phyloP scores from a whole-genome alignment of 164 flowering plant genomes.

The Cinnamomum micranthum region DNA sequence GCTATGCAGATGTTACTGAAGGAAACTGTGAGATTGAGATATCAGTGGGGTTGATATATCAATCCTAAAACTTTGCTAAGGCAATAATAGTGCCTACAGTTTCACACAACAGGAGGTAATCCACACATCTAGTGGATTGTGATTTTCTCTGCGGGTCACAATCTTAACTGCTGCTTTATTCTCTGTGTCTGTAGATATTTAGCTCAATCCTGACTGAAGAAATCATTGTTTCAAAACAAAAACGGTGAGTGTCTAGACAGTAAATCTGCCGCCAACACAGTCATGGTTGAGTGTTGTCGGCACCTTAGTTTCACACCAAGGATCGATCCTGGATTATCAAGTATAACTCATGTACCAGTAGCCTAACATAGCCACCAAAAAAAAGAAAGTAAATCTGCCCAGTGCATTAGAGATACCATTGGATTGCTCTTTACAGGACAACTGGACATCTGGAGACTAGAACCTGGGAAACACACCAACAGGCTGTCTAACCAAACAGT shows the following conservation, averaged over 20 bases:
- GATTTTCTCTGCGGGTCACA: neutral
- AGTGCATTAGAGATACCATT: slow-evolving; percentile 76
- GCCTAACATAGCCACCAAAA: slow-evolving; percentile 30
- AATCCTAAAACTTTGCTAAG: slow-evolving; percentile 67
- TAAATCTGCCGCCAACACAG: no score
- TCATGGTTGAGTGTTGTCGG: no score
- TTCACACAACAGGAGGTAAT: slow-evolving; percentile 96
- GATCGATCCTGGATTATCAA: no score
- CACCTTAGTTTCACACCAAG: no score
- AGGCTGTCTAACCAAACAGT: slow-evolving; percentile 64
- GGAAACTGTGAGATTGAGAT: slow-evolving; percentile 35
- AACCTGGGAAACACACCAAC: slow-evolving; percentile 58
- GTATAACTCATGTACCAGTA: slow-evolving; percentile 45
- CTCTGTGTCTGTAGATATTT: neutral
- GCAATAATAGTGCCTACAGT: slow-evolving; percentile 44
- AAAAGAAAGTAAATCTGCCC: slow-evolving; percentile 54
- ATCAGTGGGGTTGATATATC: slow-evolving; percentile 80
- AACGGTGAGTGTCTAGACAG: neutral
- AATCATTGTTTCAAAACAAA: slow-evolving; percentile 26
- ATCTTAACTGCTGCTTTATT: slow-evolving; percentile 4
- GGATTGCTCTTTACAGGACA: slow-evolving; percentile 58
- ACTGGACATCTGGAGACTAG: slow-evolving; percentile 50
- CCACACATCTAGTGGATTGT: slow-evolving; percentile 13
- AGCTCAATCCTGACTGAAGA: slow-evolving; percentile 21
- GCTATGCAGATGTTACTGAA: slow-evolving; percentile 63